Percentiles rank a stretch among this genome's conserved stretches.
These are phyloP conservation scores for Plectosphaerella plurivora DNA, from an alignment of 2,329 filamentous ascomycete genomes.

Conservation along the genomic window DNA sequence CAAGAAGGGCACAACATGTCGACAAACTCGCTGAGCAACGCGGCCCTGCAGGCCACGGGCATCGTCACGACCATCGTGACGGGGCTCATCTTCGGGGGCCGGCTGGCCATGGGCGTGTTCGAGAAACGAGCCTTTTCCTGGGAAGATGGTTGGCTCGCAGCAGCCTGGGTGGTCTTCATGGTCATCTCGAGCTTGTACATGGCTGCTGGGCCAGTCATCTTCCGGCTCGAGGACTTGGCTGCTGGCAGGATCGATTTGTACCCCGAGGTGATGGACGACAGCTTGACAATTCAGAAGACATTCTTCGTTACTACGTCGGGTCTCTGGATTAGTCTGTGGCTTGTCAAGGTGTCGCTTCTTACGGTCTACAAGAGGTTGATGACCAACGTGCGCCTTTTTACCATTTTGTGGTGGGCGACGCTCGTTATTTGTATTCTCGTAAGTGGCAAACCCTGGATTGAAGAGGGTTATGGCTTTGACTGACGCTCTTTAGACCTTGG, in stretches of 20 bases:
- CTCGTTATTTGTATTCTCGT: constrained; percentile 8
- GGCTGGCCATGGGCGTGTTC: constrained; percentile 5
- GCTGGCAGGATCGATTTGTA: constrained; percentile 5
- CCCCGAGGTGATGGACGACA: constrained; percentile 1
- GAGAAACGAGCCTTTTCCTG: constrained; percentile 6
- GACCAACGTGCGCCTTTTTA: constrained; percentile 3
- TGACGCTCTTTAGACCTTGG: constrained; percentile 6
- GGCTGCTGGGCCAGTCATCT: constrained; percentile 6
- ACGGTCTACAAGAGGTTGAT: constrained; percentile 10
- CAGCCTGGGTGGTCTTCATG: constrained; percentile 9
- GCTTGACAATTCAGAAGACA: constrained; percentile 5
- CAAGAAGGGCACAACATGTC: neutral
- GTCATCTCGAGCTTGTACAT: constrained; percentile 9
- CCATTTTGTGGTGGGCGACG: constrained; percentile 10
- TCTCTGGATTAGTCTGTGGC: constrained; percentile 12
- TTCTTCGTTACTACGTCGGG: constrained; percentile 10
- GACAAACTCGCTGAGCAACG: constrained; percentile 1
- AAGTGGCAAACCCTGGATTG: neutral
- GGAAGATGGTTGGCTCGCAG: constrained; percentile 10
- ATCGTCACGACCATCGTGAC: constrained; percentile 7
- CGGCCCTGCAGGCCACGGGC: constrained; percentile 6
- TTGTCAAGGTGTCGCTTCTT: constrained; percentile 8
- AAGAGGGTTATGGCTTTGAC: neutral
- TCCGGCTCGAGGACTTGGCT: constrained; percentile 7
- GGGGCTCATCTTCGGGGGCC: constrained; percentile 2